Base-by-base conservation (phyloP, 257 asterid species). In the Ehretia macrophylla region DNA sequence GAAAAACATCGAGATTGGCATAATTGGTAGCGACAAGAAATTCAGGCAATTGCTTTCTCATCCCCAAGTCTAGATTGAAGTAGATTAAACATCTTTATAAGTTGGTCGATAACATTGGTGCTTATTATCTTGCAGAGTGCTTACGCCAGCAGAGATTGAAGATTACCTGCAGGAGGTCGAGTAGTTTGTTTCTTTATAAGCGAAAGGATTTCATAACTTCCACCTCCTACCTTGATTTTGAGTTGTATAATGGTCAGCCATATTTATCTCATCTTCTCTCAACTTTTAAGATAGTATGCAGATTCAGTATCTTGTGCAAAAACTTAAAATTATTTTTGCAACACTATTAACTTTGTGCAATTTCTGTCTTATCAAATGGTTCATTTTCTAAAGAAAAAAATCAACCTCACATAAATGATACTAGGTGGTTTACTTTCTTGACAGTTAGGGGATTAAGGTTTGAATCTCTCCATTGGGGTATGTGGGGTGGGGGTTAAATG, bases 161-260 rank as follows among this genome's bases (percentile, higher is more conserved):
- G 97, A 93, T 77, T 93, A 86, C 81, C 83, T 93, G 58, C 91
- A 87, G 68, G 97, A 93, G 77, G 97, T 87, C 23, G 99, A 89
- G 64, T 93, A 83, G 73, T 52, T 52, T 55, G 20, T 54, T 42
- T 14, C 63, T 51, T 32, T 10, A 42, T 42, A 42, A 8, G 32
- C 11, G 32, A 23, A 17, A 35, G 17, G 38, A 23, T n/a, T 5
- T 53, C 9, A 19, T 47, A 14, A 2, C 8, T 42, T 10, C 8
- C 12, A 42, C 1, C 47, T 42, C 16, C 47, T 10, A 27, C 35
- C 35, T 27, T 27, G 35, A 27, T 27, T 27, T 27, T 27, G 4
- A 27, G 35, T n/a, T 27, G 35, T 27, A 27, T 27, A 27, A 27
- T 27, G 3, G 35, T 27, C 4, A 27, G 35, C 35, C 35, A 27